phyloP scores from a whole-genome alignment of 345 rosid species.

The Murraya paniculata region DNA sequence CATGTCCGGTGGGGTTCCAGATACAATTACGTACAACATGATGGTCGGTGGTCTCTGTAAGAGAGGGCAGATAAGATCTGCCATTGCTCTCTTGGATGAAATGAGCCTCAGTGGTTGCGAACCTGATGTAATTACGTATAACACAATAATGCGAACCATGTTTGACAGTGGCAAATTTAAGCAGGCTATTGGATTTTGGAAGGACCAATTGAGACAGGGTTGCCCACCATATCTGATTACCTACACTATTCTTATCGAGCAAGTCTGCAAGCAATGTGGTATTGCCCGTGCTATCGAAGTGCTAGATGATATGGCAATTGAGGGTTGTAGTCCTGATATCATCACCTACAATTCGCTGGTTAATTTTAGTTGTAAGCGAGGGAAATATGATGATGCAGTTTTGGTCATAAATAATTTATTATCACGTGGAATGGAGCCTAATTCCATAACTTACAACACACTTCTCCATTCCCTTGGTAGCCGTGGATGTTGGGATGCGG shows the following conservation, averaged over 20 bases:
- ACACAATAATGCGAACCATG: slow-evolving; percentile 65
- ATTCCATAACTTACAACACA: slow-evolving; percentile 68
- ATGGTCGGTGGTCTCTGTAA: slow-evolving; percentile 69
- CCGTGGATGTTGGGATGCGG: slow-evolving; percentile 69
- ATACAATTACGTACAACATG: slow-evolving; percentile 78
- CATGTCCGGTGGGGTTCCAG: slow-evolving; percentile 84
- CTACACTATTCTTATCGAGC: slow-evolving; percentile 64
- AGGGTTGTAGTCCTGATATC: slow-evolving; percentile 81
- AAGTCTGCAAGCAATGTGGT: slow-evolving; percentile 78
- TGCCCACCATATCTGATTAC: slow-evolving; percentile 73
- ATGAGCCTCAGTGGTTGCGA: slow-evolving; percentile 79
- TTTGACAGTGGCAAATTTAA: slow-evolving; percentile 53
- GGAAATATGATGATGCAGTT: slow-evolving; percentile 56
- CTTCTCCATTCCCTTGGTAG: slow-evolving; percentile 66
- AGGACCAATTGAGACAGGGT: slow-evolving; percentile 58
- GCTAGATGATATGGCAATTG: slow-evolving; percentile 66
- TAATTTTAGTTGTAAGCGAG: slow-evolving; percentile 55
- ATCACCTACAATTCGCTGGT: slow-evolving; percentile 70
- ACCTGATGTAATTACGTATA: slow-evolving; percentile 78
- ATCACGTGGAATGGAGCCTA: slow-evolving; percentile 63
- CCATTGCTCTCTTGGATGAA: slow-evolving; percentile 57
- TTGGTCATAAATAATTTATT: slow-evolving; percentile 47
- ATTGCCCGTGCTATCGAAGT: slow-evolving; percentile 64
- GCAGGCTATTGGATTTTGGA: slow-evolving; percentile 68
- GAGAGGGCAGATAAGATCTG: slow-evolving; percentile 51